These are phyloP conservation scores for Ophiobolus disseminans DNA, from an alignment of 2,329 filamentous ascomycete species.

Conservation along the genomic window DNA sequence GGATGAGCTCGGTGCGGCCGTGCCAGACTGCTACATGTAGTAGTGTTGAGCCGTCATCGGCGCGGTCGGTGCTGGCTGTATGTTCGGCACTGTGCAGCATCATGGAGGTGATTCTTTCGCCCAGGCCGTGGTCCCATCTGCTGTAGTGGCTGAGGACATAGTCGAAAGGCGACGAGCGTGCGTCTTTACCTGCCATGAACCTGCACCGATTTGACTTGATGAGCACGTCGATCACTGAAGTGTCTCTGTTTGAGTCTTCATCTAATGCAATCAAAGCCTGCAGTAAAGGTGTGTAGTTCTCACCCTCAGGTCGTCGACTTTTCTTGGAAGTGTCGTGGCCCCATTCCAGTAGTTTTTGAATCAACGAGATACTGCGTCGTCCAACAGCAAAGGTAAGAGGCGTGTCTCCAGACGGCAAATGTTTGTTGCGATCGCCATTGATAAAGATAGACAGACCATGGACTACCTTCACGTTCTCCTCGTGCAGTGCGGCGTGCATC, in stretches of 20 bases:
- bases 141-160: conserved; percentile 13
- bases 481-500: conserved; percentile 18
- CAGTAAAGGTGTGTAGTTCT: conserved; percentile 15
- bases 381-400: conserved; percentile 22
- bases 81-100: conserved; percentile 25
- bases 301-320: too few relatives aligned
- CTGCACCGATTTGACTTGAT: conserved; percentile 18
- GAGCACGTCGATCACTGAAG: conserved; percentile 20
- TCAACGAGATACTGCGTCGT: too few relatives aligned
- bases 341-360: too few relatives aligned
- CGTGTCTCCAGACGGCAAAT: conserved; percentile 16
- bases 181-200: conserved; percentile 22
- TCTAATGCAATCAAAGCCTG: conserved; percentile 16
- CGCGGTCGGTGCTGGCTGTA: conserved; percentile 19
- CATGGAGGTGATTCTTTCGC: conserved; percentile 15
- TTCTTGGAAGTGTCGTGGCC: too few relatives aligned
- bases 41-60: conserved; percentile 20
- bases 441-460: conserved; percentile 16
- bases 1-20: conserved; percentile 67
- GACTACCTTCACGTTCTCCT: conserved; percentile 15
- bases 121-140: conserved; percentile 7
- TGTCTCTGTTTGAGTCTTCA: conserved; percentile 10
- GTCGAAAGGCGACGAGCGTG: conserved; percentile 17
- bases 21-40: conserved; percentile 25
- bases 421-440: conserved; percentile 20